A percentile compares a stretch with the other conserved stretches of the same genome.
phyloP scores from a whole-genome alignment of 345 rosid species.

The Ceriops tagal region DNA sequence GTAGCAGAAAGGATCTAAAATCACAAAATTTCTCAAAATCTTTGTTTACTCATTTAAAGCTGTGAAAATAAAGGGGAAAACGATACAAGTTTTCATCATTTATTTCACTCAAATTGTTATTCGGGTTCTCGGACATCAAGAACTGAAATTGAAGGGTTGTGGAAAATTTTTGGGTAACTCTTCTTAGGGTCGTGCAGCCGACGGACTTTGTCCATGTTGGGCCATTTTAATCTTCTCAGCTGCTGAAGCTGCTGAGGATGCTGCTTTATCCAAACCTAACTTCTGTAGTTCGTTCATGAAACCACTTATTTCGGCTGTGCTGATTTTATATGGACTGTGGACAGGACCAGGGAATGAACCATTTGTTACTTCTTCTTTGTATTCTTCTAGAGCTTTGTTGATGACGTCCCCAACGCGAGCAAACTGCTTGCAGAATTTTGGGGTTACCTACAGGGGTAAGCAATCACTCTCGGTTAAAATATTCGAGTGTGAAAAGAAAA shows the following conservation, averaged over 20 bases:
- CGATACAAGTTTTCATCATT: too few relatives aligned
- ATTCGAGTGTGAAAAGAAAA: not conserved
- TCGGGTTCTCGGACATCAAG: too few relatives aligned
- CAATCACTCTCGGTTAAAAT: constrained; percentile 2
- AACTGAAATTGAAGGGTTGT: too few relatives aligned
- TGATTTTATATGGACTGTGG: constrained; percentile 72
- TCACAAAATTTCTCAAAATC: too few relatives aligned
- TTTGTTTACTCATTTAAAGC: too few relatives aligned
- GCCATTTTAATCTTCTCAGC: constrained; percentile 39
- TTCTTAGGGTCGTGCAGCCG: not conserved
- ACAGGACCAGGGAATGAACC: constrained; percentile 71
- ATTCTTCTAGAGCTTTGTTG: constrained; percentile 65
- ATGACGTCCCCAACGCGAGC: constrained; percentile 68
- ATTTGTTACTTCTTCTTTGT: constrained; percentile 69
- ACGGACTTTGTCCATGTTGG: not conserved
- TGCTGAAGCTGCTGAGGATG: constrained; percentile 58
- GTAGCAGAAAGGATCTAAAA: too few relatives aligned
- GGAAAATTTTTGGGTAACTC: not conserved
- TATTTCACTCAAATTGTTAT: too few relatives aligned
- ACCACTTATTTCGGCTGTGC: constrained; percentile 47
- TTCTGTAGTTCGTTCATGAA: constrained; percentile 65
- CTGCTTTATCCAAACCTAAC: constrained; percentile 68
- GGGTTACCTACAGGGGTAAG: constrained; percentile 57
- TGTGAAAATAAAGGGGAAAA: too few relatives aligned
- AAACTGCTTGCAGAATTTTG: constrained; percentile 86